A percentile compares a stretch with the other conserved stretches of the same genome.
These are phyloP conservation scores for Penicillium sp. DNA, from an alignment of 2,329 filamentous ascomycete genomes.

Conservation along the genomic window DNA sequence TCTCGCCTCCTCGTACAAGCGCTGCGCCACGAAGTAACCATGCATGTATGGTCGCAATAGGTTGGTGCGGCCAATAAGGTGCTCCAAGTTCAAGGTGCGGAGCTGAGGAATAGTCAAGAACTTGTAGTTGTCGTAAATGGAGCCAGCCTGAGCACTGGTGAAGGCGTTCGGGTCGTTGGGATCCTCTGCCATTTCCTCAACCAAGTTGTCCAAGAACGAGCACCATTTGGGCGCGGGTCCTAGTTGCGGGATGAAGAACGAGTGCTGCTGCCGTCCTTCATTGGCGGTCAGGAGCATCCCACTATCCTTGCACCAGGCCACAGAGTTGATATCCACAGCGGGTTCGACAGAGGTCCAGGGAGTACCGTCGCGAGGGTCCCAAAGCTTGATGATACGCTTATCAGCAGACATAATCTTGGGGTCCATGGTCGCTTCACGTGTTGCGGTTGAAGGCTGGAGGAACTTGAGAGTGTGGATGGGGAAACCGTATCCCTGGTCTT, in stretches of 20 bases:
- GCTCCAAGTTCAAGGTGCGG: conserved; percentile 76
- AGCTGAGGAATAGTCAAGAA: conserved; percentile 89
- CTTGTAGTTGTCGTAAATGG: conserved; percentile 98
- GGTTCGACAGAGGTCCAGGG: conserved; percentile 97
- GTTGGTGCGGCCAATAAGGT: conserved; percentile 85
- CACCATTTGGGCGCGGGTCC: conserved; percentile 95
- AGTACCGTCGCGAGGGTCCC: conserved; percentile 75
- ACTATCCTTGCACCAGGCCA: conserved; percentile 85
- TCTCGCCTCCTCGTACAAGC: conserved; percentile 89
- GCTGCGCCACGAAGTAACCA: conserved; percentile 94
- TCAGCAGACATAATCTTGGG: conserved; percentile 85
- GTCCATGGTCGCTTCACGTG: conserved; percentile 63
- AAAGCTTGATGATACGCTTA: conserved; percentile 95
- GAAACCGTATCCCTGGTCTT: conserved; percentile 94
- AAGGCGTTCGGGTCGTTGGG: conserved; percentile 58
- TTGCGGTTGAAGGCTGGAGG: conserved; percentile 60
- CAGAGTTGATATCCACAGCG: conserved; percentile 87
- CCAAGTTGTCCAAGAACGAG: conserved; percentile 91
- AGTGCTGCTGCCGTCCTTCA: conserved; percentile 89
- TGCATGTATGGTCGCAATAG: conserved; percentile 96
- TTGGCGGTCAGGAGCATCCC: conserved; percentile 97
- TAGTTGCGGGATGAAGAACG: conserved; percentile 90
- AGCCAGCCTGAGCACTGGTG: conserved; percentile 49
- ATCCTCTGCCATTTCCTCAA: conserved; percentile 96
- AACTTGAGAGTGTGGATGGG: conserved; percentile 79